Percentiles rank a stretch among this genome's conserved stretches.
Evolutionary conservation across 768 basidiomycete genomes (phyloP).

Genomic region (Infundibulicybe gibba): DNA sequence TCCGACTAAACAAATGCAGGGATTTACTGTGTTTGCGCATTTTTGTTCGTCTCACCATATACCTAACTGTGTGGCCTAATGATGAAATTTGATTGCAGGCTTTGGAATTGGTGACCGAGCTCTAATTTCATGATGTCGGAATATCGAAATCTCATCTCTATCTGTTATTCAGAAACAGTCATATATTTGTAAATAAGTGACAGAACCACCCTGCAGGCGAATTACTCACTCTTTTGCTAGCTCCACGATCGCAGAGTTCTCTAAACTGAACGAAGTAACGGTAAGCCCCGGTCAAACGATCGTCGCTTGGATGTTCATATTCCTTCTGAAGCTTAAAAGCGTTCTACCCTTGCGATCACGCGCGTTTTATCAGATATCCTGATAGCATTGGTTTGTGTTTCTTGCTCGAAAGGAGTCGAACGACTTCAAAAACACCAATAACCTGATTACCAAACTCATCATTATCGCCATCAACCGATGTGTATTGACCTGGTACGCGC

Average conservation of each 20-base stretch:
- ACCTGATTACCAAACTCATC: slow-evolving; percentile 40
- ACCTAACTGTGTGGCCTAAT: neutral
- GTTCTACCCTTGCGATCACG: slow-evolving; percentile 39
- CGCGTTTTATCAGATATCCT: slow-evolving; percentile 44
- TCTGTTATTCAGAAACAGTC: slow-evolving; percentile 26
- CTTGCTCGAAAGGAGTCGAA: slow-evolving; percentile 34
- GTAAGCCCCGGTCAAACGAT: slow-evolving; percentile 17
- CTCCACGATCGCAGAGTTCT: slow-evolving; percentile 33
- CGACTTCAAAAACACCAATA: slow-evolving; percentile 38
- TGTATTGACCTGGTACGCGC: slow-evolving; percentile 44
- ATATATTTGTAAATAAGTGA: slow-evolving; percentile 30
- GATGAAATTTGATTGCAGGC: slow-evolving; percentile 14
- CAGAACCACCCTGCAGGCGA: neutral
- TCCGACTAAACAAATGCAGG: slow-evolving; percentile 6
- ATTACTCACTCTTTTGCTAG: slow-evolving; percentile 13
- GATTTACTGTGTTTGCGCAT: slow-evolving; percentile 33
- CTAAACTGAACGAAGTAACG: slow-evolving; percentile 26
- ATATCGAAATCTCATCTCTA: no score
- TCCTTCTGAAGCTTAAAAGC: slow-evolving; percentile 22
- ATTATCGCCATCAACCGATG: slow-evolving; percentile 49
- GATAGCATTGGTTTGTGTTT: slow-evolving; percentile 40
- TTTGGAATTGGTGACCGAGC: slow-evolving; percentile 34
- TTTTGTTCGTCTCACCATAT: slow-evolving; percentile 25
- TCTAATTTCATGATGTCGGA: neutral
- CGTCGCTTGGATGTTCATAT: neutral